A percentile compares a stretch with the other conserved stretches of the same genome.
Evolutionary conservation across 2,329 filamentous ascomycete species (phyloP).

Genomic region (Penicillium sclerotiorum): DNA sequence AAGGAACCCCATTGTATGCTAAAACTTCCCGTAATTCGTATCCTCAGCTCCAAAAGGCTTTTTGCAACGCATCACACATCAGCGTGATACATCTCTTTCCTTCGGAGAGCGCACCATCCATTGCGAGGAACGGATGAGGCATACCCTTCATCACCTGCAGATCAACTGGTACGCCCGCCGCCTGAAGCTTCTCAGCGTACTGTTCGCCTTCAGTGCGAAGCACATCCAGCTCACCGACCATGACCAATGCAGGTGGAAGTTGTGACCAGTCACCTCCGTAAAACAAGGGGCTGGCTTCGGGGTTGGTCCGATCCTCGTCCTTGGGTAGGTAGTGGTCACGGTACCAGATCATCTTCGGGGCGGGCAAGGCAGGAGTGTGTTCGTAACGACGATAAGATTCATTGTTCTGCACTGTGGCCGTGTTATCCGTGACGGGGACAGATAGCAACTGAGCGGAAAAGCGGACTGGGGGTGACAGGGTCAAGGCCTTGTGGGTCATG

Average conservation of each 20-base stretch:
- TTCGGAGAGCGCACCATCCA: slow-evolving; percentile 58
- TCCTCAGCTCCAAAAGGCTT: slow-evolving; percentile 37
- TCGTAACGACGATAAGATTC: slow-evolving; percentile 56
- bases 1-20: too few relatives aligned
- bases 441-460: slow-evolving; percentile 57
- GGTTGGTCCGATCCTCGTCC: slow-evolving; percentile 48
- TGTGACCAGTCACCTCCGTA: slow-evolving; percentile 54
- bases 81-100: slow-evolving; percentile 55
- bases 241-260: slow-evolving; percentile 55
- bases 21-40: neutral
- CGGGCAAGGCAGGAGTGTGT: slow-evolving; percentile 55
- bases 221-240: slow-evolving; percentile 61
- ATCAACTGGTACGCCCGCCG: slow-evolving; percentile 52
- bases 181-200: slow-evolving; percentile 53
- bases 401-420: slow-evolving; percentile 49
- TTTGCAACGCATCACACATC: slow-evolving; percentile 42
- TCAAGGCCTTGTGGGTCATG: slow-evolving; percentile 55
- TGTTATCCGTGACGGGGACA: slow-evolving; percentile 63
- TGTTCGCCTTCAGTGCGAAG: slow-evolving; percentile 57
- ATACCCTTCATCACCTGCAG: slow-evolving; percentile 57
- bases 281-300: slow-evolving; percentile 59
- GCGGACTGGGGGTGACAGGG: slow-evolving; percentile 39
- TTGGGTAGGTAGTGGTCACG: slow-evolving; percentile 60
- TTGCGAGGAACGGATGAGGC: slow-evolving; percentile 62
- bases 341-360: slow-evolving; percentile 64